Percentiles rank a stretch among this genome's conserved stretches.
These are phyloP conservation scores for Pythium chondricola DNA, from an alignment of 352 stramenopile species.

Conservation along the genomic window DNA sequence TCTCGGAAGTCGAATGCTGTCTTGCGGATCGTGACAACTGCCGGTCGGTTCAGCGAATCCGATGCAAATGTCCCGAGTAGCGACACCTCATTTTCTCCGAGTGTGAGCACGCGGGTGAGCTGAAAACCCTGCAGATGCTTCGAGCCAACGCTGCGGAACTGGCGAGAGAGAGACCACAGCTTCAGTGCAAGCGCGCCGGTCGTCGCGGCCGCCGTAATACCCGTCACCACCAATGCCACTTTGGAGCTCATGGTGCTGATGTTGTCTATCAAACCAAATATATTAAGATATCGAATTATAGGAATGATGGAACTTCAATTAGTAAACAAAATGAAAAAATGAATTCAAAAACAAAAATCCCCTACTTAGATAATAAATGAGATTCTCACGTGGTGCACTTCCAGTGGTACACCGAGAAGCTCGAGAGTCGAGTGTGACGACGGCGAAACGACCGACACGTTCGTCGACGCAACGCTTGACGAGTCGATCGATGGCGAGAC, in stretches of 20 bases:
- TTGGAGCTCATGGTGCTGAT: conserved; percentile 17
- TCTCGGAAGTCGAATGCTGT: conserved; percentile 42
- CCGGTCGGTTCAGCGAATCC: conserved; percentile 50
- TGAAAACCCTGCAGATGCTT: conserved; percentile 52
- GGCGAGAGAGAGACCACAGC: conserved; percentile 26
- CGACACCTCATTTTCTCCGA: conserved; percentile 54
- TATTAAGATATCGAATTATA: no score
- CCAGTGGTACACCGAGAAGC: no score
- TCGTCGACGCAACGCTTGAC: no score
- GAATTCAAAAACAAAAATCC: no score
- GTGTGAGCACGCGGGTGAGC: conserved; percentile 60
- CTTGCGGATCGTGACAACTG: conserved; percentile 66
- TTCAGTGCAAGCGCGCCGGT: conserved; percentile 22
- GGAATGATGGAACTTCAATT: no score
- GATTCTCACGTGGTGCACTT: no score
- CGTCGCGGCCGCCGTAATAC: conserved; percentile 12
- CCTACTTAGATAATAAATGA: no score
- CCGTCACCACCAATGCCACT: conserved; percentile 17
- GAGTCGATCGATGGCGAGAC: no score
- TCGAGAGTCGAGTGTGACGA: no score
- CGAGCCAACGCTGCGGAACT: conserved; percentile 19
- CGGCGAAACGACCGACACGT: no score
- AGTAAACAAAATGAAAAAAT: conserved; percentile 1
- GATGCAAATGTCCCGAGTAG: conserved; percentile 64
- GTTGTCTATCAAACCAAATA: no score